Base-by-base conservation (phyloP, 169 alveolate species). In the Plasmodium billcollinsi region DNA sequence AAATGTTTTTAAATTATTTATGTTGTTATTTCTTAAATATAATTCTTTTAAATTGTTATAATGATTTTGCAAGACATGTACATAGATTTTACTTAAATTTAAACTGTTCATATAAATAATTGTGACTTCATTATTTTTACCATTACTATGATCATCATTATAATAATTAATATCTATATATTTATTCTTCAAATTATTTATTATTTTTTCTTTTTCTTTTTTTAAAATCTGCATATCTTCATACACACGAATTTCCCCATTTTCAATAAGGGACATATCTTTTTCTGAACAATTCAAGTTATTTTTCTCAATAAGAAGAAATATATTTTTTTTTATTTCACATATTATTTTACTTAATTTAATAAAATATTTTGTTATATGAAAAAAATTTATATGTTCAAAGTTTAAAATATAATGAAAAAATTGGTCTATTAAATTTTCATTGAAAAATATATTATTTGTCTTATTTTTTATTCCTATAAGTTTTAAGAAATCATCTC, bases 341-440 rank as follows among this genome's bases (percentile, higher is more conserved):
- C 90, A 80, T 56, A 80, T 80, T 12, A 80, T 43, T 80, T 80
- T 80, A 15, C 90, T 80, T 61, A 80, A 69, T 39, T 69, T 80
- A 2, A 80, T 80, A 80, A 80, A 80, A 69, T 80, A 80, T 58
- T 69, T 80, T 20, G 90, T 80, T 15, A 80, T 49, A 58, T 69
- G 11, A 80, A 80, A 80, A 58, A 80, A 69, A 43, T 58, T 80
- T 18, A 80, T 24, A 8, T 14, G 56, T 52, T 80, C 76, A 69
- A 80, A 54, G 14, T 45, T 50, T 69, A 80, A 45, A 18, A 70
- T 50, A 58, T 2, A 80, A 2, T 80, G 73, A 49, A 67, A 18
- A 33, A 80, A 80, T 7, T 80, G 74, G 8, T 56, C 62, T 62
- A 69, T 80, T 9, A 80, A 29, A 39, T 80, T 80, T 11, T 56